Percentiles rank a stretch among this genome's conserved stretches.
Conservation (phyloP, 78 protist genomes). For the Pirum gemmata region DNA sequence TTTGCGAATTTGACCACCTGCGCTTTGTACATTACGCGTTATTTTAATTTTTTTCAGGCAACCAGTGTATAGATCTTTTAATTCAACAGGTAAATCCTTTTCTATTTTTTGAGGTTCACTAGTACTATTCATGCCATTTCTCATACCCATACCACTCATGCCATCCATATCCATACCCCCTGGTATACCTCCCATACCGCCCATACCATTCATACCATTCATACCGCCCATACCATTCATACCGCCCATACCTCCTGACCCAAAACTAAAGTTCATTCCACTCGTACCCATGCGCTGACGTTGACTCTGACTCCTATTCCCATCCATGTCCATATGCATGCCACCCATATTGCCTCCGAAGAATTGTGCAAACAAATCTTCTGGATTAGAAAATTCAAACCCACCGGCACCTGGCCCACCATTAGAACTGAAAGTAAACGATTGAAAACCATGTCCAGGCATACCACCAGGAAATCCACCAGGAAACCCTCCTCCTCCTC, state of each 20-base stretch:
- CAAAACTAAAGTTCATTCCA: not conserved
- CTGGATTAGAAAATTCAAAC: slow-evolving; percentile 41
- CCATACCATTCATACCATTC: not conserved
- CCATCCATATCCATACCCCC: not conserved
- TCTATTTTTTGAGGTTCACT: not conserved
- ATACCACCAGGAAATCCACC: slow-evolving; percentile 20
- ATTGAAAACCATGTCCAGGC: slow-evolving; percentile 3
- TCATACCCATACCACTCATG: slow-evolving; percentile 29
- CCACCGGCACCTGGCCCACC: slow-evolving; percentile 7
- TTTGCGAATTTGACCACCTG: not conserved
- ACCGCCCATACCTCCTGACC: not conserved
- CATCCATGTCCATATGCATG: slow-evolving; percentile 38
- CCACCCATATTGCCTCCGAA: slow-evolving; percentile 47
- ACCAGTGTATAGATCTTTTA: slow-evolving; percentile 61
- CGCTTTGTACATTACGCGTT: slow-evolving; percentile 34
- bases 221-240: slow-evolving; percentile 3
- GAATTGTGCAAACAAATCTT: slow-evolving; percentile 42
- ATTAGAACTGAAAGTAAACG: not conserved
- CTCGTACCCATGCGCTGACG: not conserved
- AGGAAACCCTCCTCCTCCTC: slow-evolving; percentile 11
- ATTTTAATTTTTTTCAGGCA: slow-evolving; percentile 49
- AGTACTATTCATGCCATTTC: not conserved
- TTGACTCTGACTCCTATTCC: not conserved
- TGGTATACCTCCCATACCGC: not conserved
- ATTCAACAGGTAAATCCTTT: slow-evolving; percentile 15